Conservation (phyloP, 2,329 filamentous ascomycete species). For the Immersiporthe knoxdaviesiana region DNA sequence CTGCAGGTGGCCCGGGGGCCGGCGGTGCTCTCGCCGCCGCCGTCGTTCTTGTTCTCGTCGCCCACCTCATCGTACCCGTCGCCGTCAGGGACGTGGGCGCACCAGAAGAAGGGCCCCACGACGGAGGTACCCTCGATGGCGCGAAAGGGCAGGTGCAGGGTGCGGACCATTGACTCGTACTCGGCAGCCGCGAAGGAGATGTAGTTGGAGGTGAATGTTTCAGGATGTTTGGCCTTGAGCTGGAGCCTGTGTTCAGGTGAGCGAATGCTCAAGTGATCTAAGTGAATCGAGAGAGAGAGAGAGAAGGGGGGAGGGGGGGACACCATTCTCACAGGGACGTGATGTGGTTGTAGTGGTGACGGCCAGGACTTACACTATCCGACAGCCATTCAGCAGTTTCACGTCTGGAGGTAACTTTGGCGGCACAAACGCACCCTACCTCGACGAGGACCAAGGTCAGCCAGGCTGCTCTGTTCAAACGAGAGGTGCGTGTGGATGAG, state of each 20-base stretch:
- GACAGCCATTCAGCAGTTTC: constrained; percentile 53
- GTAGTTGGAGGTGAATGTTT: constrained; percentile 60
- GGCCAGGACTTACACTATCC: constrained; percentile 53
- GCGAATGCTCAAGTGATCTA: neutral
- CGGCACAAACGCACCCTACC: constrained; percentile 57
- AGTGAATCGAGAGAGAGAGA: too few species aligned
- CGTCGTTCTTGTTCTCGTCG: constrained; percentile 41
- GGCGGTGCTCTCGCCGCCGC: constrained; percentile 44
- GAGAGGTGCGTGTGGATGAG: neutral
- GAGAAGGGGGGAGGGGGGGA: neutral
- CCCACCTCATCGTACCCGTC: constrained; percentile 39
- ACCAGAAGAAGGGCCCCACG: constrained; percentile 68
- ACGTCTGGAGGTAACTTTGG: constrained; percentile 48
- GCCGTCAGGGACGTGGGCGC: constrained; percentile 58
- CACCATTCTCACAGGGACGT: neutral
- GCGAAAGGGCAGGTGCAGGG: constrained; percentile 57
- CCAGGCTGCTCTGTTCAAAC: neutral
- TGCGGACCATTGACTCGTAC: constrained; percentile 61
- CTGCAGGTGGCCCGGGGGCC: constrained; percentile 57
- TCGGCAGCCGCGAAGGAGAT: constrained; percentile 55
- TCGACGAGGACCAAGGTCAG: constrained; percentile 26
- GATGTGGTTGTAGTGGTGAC: neutral
- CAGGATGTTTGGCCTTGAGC: constrained; percentile 56
- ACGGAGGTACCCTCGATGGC: constrained; percentile 62
- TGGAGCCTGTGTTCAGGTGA: constrained; percentile 50